These are phyloP conservation scores for Malus hybrid DNA, from an alignment of 331 rosid species.

Conservation along the genomic window DNA sequence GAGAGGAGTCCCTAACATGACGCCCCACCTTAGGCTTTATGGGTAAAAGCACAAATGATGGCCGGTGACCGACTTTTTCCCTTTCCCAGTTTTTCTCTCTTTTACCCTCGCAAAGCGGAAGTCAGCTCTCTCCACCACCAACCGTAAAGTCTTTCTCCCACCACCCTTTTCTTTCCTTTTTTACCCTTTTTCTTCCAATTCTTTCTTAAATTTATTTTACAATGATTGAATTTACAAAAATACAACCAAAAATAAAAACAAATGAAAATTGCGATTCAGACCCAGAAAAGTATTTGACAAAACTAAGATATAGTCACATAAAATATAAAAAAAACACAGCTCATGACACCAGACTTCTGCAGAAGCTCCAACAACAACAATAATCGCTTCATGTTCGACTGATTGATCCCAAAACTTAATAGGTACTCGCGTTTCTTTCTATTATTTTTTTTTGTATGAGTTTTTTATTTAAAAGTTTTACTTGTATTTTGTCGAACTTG, in stretches of 20 bases:
- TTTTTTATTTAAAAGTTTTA: no score
- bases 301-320: background rate
- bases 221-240: background rate
- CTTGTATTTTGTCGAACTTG: background rate
- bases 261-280: background rate
- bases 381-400: background rate
- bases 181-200: background rate
- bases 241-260: background rate
- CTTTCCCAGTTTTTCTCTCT: background rate
- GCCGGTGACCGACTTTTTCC: slow-evolving; percentile 59
- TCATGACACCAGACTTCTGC: background rate
- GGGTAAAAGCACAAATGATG: slow-evolving; percentile 19
- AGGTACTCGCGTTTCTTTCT: slow-evolving; percentile 2
- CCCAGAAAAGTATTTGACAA: background rate
- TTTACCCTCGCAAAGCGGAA: slow-evolving; percentile 39
- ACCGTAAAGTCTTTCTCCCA: slow-evolving; percentile 22
- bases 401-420: background rate
- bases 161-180: slow-evolving; percentile 1
- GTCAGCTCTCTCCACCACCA: slow-evolving; percentile 34
- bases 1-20: background rate
- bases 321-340: background rate
- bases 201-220: background rate
- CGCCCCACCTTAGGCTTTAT: slow-evolving; percentile 22
- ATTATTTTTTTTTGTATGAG: background rate
- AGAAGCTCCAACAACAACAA: background rate